phyloP scores from a whole-genome alignment of 1,284 basidiomycete species.

The Fomitopsis schrenkii region DNA sequence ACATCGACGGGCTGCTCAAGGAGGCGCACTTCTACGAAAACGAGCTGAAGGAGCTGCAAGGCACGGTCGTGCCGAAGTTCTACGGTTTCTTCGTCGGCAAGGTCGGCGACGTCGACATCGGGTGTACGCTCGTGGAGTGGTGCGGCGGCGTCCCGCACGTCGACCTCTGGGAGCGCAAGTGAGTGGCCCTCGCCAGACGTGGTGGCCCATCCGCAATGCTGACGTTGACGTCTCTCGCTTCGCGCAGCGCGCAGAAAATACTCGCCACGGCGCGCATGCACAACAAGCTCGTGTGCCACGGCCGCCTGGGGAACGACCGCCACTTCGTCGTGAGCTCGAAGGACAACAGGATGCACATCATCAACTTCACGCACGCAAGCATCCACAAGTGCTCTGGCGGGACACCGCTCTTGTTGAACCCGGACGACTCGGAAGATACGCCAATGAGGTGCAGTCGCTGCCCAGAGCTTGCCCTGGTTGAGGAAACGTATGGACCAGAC shows the following conservation, averaged over 20 bases:
- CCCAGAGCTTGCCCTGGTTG: conserved; percentile 12
- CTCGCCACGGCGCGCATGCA: conserved; percentile 10
- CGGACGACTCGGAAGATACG: conserved; percentile 5
- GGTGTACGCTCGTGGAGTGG: conserved; percentile 36
- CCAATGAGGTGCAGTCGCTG: conserved; percentile 7
- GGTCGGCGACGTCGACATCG: conserved; percentile 13
- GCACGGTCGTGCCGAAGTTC: conserved; percentile 13
- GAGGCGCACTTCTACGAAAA: conserved; percentile 16
- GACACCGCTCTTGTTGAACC: conserved; percentile 6
- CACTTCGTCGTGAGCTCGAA: conserved; percentile 11
- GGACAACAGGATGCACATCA: conserved; percentile 14
- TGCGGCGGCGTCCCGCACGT: conserved; percentile 17
- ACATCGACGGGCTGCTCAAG: conserved; percentile 19
- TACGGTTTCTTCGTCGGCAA: conserved; percentile 12
- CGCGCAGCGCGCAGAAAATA: conserved; percentile 14
- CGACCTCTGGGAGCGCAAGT: conserved; percentile 5
- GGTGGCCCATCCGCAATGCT: neutral
- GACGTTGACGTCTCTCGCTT: neutral
- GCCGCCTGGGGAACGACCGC: conserved; percentile 1
- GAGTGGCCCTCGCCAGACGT: neutral
- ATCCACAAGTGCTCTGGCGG: conserved; percentile 11
- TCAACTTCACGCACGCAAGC: conserved; percentile 13
- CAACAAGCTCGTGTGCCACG: conserved; percentile 10
- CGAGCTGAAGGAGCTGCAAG: conserved; percentile 10
- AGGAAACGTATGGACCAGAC: conserved; percentile 15